Conservation (phyloP, 768 basidiomycete species). For the Trametes gibbosa region DNA sequence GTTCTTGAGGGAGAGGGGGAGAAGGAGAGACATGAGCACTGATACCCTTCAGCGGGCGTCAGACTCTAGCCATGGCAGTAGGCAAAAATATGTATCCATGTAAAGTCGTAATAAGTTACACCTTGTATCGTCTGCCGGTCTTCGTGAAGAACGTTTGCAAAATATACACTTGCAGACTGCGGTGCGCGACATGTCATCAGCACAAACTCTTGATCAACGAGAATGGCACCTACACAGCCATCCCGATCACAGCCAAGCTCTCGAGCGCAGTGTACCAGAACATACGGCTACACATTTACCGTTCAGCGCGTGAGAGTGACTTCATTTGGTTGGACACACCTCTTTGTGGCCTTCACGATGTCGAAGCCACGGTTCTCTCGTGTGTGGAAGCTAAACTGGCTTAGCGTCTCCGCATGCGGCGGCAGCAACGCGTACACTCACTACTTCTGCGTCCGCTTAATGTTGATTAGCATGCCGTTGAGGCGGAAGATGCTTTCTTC, state of each 20-base stretch:
- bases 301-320: neutral
- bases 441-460: conserved; percentile 94
- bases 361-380: conserved; percentile 93
- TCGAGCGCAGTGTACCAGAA: conserved; percentile 94
- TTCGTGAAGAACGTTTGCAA: conserved; percentile 97
- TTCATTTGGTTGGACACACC: conserved; percentile 40
- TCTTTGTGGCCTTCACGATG: conserved; percentile 85
- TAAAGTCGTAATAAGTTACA: conserved; percentile 42
- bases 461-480: conserved; percentile 80
- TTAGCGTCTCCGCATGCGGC: neutral
- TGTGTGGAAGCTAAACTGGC: conserved; percentile 75
- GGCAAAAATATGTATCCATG: conserved; percentile 8
- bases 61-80: neutral
- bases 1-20: no score
- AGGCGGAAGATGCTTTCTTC: conserved; percentile 96
- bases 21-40: no score
- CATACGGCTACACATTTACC: conserved; percentile 55
- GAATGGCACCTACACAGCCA: conserved; percentile 72
- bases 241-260: conserved; percentile 71
- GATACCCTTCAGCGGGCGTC: no score
- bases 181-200: conserved; percentile 15
- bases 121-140: conserved; percentile 87
- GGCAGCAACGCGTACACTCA: conserved; percentile 38
- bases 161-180: conserved; percentile 84
- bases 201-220: neutral